These are phyloP conservation scores for Trypanosoma platydactyli DNA, from an alignment of 208 protist species.

Conservation along the genomic window DNA sequence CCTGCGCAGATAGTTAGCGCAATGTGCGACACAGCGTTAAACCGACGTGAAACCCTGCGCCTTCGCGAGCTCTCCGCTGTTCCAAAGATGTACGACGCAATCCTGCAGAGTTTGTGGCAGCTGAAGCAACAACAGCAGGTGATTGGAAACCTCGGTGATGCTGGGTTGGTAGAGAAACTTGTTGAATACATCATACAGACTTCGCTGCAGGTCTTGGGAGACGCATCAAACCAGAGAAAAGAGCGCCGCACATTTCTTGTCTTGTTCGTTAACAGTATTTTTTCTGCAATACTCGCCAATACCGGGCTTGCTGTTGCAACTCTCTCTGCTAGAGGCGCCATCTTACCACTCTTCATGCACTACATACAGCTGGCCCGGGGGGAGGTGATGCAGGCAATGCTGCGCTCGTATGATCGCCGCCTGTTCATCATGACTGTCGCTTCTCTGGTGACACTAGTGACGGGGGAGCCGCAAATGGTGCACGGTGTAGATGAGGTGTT, in stretches of 20 bases:
- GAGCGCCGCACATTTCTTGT: conserved; percentile 51
- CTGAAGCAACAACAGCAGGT: conserved; percentile 20
- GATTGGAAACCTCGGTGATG: background rate
- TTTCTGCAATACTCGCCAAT: conserved; percentile 62
- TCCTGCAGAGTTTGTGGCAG: conserved; percentile 71
- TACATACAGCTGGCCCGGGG: conserved; percentile 47
- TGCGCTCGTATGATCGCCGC: conserved; percentile 73
- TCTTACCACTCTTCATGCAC: conserved; percentile 49
- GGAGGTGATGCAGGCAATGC: conserved; percentile 25
- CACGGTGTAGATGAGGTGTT: conserved; percentile 35
- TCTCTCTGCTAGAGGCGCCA: conserved; percentile 36
- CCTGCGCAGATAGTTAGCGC: conserved; percentile 68
- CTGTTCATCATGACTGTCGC: conserved; percentile 64
- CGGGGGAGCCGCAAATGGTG: conserved; percentile 2
- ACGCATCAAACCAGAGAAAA: conserved; percentile 7
- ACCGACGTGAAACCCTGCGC: conserved; percentile 30
- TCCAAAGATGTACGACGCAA: conserved; percentile 64
- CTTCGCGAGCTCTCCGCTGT: conserved; percentile 62
- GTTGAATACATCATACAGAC: conserved; percentile 45
- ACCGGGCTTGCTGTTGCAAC: conserved; percentile 33
- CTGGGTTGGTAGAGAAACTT: conserved; percentile 17
- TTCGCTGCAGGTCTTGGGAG: conserved; percentile 29
- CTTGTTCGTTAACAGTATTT: conserved; percentile 67
- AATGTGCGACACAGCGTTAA: conserved; percentile 65
- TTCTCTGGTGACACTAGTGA: conserved; percentile 19